A percentile compares a stretch with the other conserved stretches of the same genome.
phyloP scores from a whole-genome alignment of 2,329 filamentous ascomycete genomes.

The Alternaria arbusti region DNA sequence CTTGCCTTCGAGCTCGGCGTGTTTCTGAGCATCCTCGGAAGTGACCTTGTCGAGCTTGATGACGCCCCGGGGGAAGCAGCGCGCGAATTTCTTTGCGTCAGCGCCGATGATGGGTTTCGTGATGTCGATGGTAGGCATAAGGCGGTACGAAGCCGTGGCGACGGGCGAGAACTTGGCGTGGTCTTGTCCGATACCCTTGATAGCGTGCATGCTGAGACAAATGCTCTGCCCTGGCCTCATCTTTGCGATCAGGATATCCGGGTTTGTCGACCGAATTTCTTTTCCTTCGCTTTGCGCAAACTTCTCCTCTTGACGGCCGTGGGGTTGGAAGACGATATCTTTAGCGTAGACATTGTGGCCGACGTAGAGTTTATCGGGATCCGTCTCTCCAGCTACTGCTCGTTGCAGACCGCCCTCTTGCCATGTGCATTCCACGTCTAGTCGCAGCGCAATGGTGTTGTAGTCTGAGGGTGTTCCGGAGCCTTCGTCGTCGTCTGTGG shows the following conservation, averaged over 20 bases:
- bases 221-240: constrained; percentile 89
- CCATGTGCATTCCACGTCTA: constrained; percentile 81
- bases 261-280: constrained; percentile 79
- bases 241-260: constrained; percentile 93
- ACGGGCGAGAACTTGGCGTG: constrained; percentile 98
- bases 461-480: constrained; percentile 67
- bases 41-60: constrained; percentile 80
- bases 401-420: constrained; percentile 65
- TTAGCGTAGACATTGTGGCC: constrained; percentile 71
- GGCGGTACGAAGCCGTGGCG: constrained; percentile 89
- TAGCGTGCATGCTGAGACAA: constrained; percentile 86
- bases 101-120: constrained; percentile 79
- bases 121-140: constrained; percentile 89
- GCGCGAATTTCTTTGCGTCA: constrained; percentile 87
- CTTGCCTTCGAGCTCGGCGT: constrained; percentile 72
- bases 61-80: constrained; percentile 88
- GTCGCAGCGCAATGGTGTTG: constrained; percentile 82
- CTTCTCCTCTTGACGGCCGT: constrained; percentile 61
- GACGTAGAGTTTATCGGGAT: constrained; percentile 83
- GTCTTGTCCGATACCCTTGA: constrained; percentile 92
- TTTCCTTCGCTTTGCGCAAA: constrained; percentile 56
- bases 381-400: constrained; percentile 73
- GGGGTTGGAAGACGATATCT: constrained; percentile 74
- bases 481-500: constrained; percentile 57
- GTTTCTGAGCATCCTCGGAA: constrained; percentile 65